phyloP scores from a whole-genome alignment of 2,329 filamentous ascomycete genomes.

The Fusarium sp. region DNA sequence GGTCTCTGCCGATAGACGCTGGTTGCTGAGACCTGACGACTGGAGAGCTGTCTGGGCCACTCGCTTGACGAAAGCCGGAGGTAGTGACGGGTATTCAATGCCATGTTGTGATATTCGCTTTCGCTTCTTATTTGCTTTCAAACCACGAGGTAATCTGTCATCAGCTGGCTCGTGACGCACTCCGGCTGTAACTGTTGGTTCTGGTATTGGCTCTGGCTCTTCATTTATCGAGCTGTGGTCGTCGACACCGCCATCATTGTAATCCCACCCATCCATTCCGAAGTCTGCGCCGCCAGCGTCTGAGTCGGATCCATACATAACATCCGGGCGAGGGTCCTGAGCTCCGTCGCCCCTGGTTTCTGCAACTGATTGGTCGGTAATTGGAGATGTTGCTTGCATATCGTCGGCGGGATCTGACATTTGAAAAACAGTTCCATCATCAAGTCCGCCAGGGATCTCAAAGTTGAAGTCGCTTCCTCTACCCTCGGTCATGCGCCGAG shows the following conservation, averaged over 20 bases:
- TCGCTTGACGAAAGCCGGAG: constrained; percentile 78
- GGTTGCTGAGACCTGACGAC: constrained; percentile 72
- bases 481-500: constrained; percentile 55
- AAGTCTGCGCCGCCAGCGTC: constrained; percentile 36
- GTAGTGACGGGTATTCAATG: constrained; percentile 80
- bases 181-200: constrained; percentile 15
- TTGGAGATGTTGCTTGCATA: constrained; percentile 46
- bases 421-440: constrained; percentile 65
- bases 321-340: constrained; percentile 26
- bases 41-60: constrained; percentile 78
- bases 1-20: constrained; percentile 79
- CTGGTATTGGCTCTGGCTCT: constrained; percentile 20
- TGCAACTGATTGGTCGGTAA: constrained; percentile 33
- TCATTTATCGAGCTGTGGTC: constrained; percentile 45
- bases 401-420: constrained; percentile 55
- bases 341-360: constrained; percentile 38
- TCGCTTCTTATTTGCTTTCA: constrained; percentile 50
- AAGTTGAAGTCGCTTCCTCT: constrained; percentile 66
- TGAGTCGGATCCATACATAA: constrained; percentile 37
- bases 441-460: constrained; percentile 61
- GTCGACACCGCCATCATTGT: constrained; percentile 34
- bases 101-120: constrained; percentile 75
- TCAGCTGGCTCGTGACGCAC: constrained; percentile 18
- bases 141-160: constrained; percentile 27
- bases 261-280: constrained; percentile 33